A percentile compares a stretch with the other conserved stretches of the same genome.
Conservation (phyloP, 1,284 basidiomycete species). For the Mycena citricolor region DNA sequence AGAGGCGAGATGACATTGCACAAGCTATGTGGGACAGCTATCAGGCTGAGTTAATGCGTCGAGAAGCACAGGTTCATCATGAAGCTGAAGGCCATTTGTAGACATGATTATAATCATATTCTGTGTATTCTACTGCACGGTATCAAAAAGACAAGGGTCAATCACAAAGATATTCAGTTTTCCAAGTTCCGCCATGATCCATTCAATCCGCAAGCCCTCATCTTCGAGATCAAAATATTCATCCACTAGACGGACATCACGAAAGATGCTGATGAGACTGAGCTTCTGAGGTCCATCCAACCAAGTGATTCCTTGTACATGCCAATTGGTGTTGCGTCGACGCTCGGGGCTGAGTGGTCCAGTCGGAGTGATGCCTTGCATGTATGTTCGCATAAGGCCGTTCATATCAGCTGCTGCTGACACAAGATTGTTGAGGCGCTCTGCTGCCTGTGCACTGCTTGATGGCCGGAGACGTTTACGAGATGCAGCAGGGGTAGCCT, state of each 20-base stretch:
- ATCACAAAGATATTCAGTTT: background rate
- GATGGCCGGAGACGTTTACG: background rate
- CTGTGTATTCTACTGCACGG: background rate
- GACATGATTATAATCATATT: background rate
- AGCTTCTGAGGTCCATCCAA: background rate
- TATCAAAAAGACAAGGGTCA: background rate
- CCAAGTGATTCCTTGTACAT: constrained; percentile 1
- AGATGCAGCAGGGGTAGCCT: background rate
- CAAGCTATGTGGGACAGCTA: constrained; percentile 22
- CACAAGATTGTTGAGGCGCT: background rate
- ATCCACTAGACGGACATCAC: background rate
- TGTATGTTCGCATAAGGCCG: background rate
- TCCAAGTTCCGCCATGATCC: background rate
- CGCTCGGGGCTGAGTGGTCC: constrained; percentile 2
- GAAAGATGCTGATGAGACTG: background rate
- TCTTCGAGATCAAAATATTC: background rate
- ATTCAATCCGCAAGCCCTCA: background rate
- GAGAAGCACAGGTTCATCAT: background rate
- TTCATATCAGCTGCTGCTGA: background rate
- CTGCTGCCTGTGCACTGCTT: background rate
- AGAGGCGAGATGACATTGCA: constrained; percentile 13
- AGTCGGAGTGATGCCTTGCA: background rate
- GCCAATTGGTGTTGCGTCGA: background rate
- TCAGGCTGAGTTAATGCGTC: constrained; percentile 1
- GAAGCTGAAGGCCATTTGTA: background rate